Evolutionary conservation across 495 filamentous ascomycete genomes (phyloP), one percentile per base, ranked within the genome.

Genomic region (Penicillium atrosanguineum): DNA sequence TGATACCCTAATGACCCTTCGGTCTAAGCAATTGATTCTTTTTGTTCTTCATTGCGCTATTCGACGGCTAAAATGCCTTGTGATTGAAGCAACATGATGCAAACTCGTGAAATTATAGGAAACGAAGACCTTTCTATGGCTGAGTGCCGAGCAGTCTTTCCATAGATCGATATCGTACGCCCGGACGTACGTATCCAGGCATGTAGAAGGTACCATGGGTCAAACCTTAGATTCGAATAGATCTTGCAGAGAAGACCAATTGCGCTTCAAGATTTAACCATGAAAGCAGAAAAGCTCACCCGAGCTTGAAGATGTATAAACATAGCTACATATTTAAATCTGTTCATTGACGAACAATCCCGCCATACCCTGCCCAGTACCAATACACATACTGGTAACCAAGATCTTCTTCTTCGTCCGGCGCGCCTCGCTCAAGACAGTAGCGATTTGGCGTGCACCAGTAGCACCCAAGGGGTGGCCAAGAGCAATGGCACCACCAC

Each of bases 361-460:
- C 34, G 90, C 90, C 90, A 92, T 95, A 29, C 89, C 90, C 79
- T 86, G 83, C 37, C 85, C 90, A 28, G 86, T 89, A 21, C 88
- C 87, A 65, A 95, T 90, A 65, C 89, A 93, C 89, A 93, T 95
- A 63, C 86, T 89, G 25, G 88, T 93, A 57, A 95, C 71, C 53
- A 93, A 64, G 29, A 95, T 73, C 86, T 87, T 92, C 78, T 90
- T 89, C 77, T 88, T 89, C 42, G 83, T 84, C 51, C 85, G 79
- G 56, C 89, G 74, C 43, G 83, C 85, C 77, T 95, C 90, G 63
- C 87, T 90, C 61, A 95, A 70, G n/a, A 89, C 83, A 3, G 90
- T 95, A 47, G 87, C 85, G 62, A 92, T 87, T 79, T 95, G 90
- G 37, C 90, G 73, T 3, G 88, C 77, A 23, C 90, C 90, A 7